These are phyloP conservation scores for Neoascochyta sp. DNA, from an alignment of 2,329 filamentous ascomycete genomes.

Conservation along the genomic window DNA sequence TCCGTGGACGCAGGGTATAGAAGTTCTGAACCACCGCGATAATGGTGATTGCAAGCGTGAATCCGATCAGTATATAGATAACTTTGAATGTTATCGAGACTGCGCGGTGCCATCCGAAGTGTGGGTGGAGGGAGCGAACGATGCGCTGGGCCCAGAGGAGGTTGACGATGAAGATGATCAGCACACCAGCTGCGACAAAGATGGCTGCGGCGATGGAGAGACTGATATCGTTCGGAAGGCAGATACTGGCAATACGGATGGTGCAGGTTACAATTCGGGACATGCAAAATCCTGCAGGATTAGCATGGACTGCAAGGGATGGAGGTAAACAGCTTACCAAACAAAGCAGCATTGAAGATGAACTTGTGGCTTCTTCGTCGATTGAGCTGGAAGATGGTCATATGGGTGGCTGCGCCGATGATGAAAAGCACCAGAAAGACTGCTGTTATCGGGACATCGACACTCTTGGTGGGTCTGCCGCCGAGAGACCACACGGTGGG, in stretches of 20 bases:
- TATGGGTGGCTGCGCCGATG: conserved; percentile 36
- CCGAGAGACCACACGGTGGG: conserved; percentile 32
- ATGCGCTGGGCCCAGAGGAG: conserved; percentile 66
- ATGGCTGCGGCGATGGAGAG: conserved; percentile 59
- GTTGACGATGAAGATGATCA: conserved; percentile 74
- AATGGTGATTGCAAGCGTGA: conserved; percentile 64
- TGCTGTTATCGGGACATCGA: conserved; percentile 41
- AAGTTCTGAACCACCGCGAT: conserved; percentile 59
- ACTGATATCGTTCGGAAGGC: conserved; percentile 37
- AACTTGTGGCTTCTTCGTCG: conserved; percentile 39
- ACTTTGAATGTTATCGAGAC: conserved; percentile 53
- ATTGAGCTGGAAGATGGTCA: conserved; percentile 42
- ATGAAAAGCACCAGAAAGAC: conserved; percentile 42
- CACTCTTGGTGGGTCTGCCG: conserved; percentile 27
- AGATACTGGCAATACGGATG: conserved; percentile 31
- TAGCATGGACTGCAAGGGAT: background rate
- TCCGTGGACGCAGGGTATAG: conserved; percentile 59
- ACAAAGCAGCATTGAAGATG: conserved; percentile 36
- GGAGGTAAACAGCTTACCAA: conserved; percentile 20
- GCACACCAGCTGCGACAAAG: conserved; percentile 68
- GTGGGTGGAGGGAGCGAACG: conserved; percentile 67
- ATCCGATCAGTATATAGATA: conserved; percentile 56
- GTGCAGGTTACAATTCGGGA: conserved; percentile 40
- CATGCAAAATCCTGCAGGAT: conserved; percentile 40
- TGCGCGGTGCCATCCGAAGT: conserved; percentile 61